Percentiles rank a stretch among this genome's conserved stretches.
phyloP scores from a whole-genome alignment of 306 rosid species.

The Elaeagnus macrophylla region DNA sequence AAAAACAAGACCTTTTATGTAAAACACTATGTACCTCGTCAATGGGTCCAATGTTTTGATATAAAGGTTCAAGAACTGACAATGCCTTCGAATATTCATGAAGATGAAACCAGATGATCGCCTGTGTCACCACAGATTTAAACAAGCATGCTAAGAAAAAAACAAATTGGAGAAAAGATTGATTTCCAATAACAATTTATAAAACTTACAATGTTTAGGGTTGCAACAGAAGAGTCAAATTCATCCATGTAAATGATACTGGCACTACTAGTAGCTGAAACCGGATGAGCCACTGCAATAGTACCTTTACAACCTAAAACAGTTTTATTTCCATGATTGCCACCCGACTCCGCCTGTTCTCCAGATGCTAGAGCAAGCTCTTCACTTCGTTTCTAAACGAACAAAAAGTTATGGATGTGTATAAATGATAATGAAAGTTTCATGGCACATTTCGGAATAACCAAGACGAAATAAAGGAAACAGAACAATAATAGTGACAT shows the following conservation, averaged over 20 bases:
- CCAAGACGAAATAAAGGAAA: too few relatives aligned
- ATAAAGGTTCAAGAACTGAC: conserved; percentile 78
- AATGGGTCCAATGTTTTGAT: conserved; percentile 87
- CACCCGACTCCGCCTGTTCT: conserved; percentile 54
- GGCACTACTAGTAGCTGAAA: conserved; percentile 42
- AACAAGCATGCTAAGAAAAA: conserved; percentile 6
- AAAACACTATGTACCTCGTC: conserved; percentile 58
- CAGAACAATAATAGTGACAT: too few relatives aligned
- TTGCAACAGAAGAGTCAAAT: conserved; percentile 66
- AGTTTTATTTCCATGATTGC: conserved; percentile 51
- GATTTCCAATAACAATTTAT: not conserved
- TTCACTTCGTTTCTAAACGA: conserved; percentile 59
- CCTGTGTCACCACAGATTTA: conserved; percentile 35
- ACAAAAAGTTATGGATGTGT: conserved; percentile 7
- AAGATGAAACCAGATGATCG: conserved; percentile 87
- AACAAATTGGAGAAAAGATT: not conserved
- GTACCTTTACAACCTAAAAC: conserved; percentile 59
- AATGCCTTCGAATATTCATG: conserved; percentile 73
- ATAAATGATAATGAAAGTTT: too few relatives aligned
- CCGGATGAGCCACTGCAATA: conserved; percentile 32
- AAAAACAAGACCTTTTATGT: conserved; percentile 12
- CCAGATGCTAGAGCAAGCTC: conserved; percentile 57
- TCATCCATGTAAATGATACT: conserved; percentile 52
- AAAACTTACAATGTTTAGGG: conserved; percentile 28
- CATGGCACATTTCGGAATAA: too few relatives aligned